These are phyloP conservation scores for Globisporangium perplexum DNA, from an alignment of 352 stramenopile genomes.

Conservation along the genomic window DNA sequence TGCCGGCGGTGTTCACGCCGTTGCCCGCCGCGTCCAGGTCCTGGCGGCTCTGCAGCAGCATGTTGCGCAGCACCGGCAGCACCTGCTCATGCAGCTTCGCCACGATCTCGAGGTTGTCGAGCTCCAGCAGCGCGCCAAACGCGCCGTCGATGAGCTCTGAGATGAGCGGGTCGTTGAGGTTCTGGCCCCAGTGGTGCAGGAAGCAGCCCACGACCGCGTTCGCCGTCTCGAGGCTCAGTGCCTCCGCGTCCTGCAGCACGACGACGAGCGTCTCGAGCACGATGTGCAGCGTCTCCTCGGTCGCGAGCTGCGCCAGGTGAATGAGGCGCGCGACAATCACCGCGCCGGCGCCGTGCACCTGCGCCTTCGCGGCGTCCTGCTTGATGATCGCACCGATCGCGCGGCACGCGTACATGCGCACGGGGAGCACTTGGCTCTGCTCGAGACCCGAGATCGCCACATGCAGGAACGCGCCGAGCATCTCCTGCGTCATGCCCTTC, in stretches of 20 bases:
- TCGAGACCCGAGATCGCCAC: constrained; percentile 72
- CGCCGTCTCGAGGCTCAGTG: constrained; percentile 28
- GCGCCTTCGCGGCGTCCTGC: constrained; percentile 49
- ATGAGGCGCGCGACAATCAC: constrained; percentile 57
- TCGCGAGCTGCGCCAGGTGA: constrained; percentile 48
- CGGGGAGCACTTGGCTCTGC: constrained; percentile 58
- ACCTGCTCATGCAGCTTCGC: constrained; percentile 57
- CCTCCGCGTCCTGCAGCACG: constrained; percentile 52
- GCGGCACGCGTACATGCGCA: constrained; percentile 76
- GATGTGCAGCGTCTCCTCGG: constrained; percentile 72
- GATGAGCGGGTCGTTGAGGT: constrained; percentile 74
- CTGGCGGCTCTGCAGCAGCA: constrained; percentile 46
- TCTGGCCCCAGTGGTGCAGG: constrained; percentile 55
- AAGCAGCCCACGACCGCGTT: constrained; percentile 53
- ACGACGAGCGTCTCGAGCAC: constrained; percentile 72
- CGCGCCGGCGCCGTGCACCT: constrained; percentile 39
- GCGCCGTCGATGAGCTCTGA: constrained; percentile 64
- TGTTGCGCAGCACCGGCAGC: constrained; percentile 46
- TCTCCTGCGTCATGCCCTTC: constrained; percentile 62
- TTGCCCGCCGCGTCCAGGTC: constrained; percentile 49
- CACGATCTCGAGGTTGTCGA: constrained; percentile 52
- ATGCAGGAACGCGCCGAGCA: constrained; percentile 66
- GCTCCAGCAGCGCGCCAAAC: constrained; percentile 60
- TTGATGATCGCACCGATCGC: constrained; percentile 65
- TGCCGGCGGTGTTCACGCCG: constrained; percentile 51